phyloP scores from a whole-genome alignment of 2,329 filamentous ascomycete genomes.

The Botryotinia globosa region DNA sequence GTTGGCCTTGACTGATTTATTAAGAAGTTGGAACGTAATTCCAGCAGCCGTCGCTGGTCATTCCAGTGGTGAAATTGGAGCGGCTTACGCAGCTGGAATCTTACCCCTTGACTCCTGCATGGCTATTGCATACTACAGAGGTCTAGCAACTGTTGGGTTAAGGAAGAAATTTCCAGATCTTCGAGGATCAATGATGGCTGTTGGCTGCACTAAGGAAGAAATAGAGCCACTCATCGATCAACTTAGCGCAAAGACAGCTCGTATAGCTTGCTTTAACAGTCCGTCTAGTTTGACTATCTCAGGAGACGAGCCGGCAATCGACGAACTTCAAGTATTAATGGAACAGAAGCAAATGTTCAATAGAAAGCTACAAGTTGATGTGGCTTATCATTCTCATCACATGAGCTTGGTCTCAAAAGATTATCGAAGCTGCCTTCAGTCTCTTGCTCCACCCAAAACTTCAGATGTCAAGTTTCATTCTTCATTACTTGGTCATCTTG shows the following conservation, averaged over 20 bases:
- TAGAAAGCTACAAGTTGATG: slow-evolving; percentile 25
- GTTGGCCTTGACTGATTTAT: slow-evolving; percentile 44
- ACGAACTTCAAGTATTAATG: slow-evolving; percentile 27
- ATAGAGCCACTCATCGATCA: slow-evolving; percentile 27
- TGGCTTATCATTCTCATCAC: slow-evolving; percentile 21
- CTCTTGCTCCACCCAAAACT: slow-evolving; percentile 8
- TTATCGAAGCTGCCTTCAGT: slow-evolving; percentile 16
- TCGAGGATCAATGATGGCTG: slow-evolving; percentile 50
- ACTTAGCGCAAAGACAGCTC: slow-evolving; percentile 12
- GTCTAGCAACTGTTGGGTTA: slow-evolving; percentile 28
- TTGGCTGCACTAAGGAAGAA: slow-evolving; percentile 35
- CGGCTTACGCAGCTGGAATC: slow-evolving; percentile 34
- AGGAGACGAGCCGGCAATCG: slow-evolving; percentile 26
- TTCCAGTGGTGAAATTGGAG: slow-evolving; percentile 37
- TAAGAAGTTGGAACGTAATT: slow-evolving; percentile 40
- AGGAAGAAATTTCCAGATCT: slow-evolving; percentile 39
- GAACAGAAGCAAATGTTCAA: slow-evolving; percentile 28
- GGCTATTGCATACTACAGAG: slow-evolving; percentile 35
- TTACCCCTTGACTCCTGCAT: slow-evolving; percentile 31
- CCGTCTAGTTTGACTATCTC: slow-evolving; percentile 31
- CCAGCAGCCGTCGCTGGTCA: slow-evolving; percentile 34
- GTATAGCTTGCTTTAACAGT: slow-evolving; percentile 37
- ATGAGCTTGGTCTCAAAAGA: slow-evolving; percentile 19
- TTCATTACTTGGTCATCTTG: slow-evolving; percentile 40
- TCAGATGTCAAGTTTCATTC: slow-evolving; percentile 42